These are phyloP conservation scores for Pisolithus microcarpus DNA, from an alignment of 768 basidiomycete species.

Conservation along the genomic window DNA sequence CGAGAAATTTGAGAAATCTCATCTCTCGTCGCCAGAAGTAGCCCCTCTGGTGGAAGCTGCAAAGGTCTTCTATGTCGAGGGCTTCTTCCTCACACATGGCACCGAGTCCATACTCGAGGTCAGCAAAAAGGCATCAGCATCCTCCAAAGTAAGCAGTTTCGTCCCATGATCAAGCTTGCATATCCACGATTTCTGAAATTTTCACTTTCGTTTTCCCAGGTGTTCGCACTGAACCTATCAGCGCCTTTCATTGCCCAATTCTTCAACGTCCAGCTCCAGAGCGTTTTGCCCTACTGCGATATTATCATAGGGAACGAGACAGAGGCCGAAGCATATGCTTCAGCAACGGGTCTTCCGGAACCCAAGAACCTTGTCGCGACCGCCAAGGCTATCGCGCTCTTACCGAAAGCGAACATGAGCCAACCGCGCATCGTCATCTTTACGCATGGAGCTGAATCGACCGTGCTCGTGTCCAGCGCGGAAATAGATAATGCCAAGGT, in stretches of 20 bases:
- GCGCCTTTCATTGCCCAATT: constrained; percentile 97
- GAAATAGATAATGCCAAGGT: constrained; percentile 48
- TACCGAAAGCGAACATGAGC: constrained; percentile 67
- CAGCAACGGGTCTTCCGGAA: constrained; percentile 59
- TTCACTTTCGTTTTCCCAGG: constrained; percentile 34
- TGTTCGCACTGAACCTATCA: constrained; percentile 87
- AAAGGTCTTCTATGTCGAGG: constrained; percentile 88
- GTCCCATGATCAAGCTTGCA: background rate
- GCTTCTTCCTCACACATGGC: constrained; percentile 97
- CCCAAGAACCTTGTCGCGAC: constrained; percentile 59
- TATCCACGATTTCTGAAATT: background rate
- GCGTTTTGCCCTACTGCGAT: constrained; percentile 79
- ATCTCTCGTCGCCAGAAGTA: constrained; percentile 70
- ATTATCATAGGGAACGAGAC: constrained; percentile 94
- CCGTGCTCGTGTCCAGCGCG: constrained; percentile 62
- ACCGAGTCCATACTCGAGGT: constrained; percentile 61
- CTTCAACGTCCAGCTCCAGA: constrained; percentile 75
- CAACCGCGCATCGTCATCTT: constrained; percentile 80
- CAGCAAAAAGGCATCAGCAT: constrained; percentile 66
- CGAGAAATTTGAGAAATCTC: constrained; percentile 79
- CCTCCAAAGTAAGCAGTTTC: constrained; percentile 53
- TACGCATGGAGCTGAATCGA: constrained; percentile 82
- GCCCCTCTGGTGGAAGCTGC: constrained; percentile 73
- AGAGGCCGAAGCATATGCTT: constrained; percentile 85
- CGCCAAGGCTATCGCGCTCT: constrained; percentile 68